Conservation (phyloP, 441 rosid genomes). For the Capsella rubella region DNA sequence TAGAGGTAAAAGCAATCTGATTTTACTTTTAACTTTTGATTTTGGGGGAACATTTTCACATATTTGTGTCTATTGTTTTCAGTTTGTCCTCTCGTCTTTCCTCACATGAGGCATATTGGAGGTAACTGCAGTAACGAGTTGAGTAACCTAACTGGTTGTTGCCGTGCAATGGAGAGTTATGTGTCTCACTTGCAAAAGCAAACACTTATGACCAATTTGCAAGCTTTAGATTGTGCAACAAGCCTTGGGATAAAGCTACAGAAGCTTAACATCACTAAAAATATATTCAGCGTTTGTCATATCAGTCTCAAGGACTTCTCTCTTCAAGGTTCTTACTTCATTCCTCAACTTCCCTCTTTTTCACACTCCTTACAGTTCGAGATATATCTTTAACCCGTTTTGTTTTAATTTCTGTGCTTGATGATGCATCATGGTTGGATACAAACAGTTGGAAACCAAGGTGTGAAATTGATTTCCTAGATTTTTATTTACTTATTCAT, state of each 20-base stretch:
- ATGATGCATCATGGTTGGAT: slow-evolving; percentile 34
- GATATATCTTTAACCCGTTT: background rate
- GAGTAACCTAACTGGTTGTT: slow-evolving; percentile 69
- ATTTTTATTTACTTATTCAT: background rate
- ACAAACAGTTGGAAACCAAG: slow-evolving; percentile 43
- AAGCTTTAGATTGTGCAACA: slow-evolving; percentile 90
- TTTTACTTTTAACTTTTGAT: background rate
- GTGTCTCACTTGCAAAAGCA: slow-evolving; percentile 94
- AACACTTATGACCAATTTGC: slow-evolving; percentile 87
- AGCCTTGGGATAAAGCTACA: slow-evolving; percentile 73
- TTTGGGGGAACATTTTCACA: background rate
- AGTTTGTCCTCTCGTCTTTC: slow-evolving; percentile 94
- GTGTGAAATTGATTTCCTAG: slow-evolving; percentile 3
- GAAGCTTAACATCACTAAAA: slow-evolving; percentile 63
- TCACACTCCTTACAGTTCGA: background rate
- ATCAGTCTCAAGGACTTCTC: slow-evolving; percentile 95
- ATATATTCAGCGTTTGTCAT: slow-evolving; percentile 80
- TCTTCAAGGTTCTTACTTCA: slow-evolving; percentile 77
- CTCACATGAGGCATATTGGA: slow-evolving; percentile 67
- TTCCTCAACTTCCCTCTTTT: slow-evolving; percentile 68
- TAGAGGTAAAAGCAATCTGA: slow-evolving; percentile 54
- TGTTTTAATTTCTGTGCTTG: background rate
- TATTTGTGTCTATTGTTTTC: slow-evolving; percentile 45
- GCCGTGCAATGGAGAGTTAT: slow-evolving; percentile 81
- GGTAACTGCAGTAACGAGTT: slow-evolving; percentile 65